phyloP scores from a whole-genome alignment of 2,329 filamentous ascomycete species.

The Trichoderma cornu-damae region DNA sequence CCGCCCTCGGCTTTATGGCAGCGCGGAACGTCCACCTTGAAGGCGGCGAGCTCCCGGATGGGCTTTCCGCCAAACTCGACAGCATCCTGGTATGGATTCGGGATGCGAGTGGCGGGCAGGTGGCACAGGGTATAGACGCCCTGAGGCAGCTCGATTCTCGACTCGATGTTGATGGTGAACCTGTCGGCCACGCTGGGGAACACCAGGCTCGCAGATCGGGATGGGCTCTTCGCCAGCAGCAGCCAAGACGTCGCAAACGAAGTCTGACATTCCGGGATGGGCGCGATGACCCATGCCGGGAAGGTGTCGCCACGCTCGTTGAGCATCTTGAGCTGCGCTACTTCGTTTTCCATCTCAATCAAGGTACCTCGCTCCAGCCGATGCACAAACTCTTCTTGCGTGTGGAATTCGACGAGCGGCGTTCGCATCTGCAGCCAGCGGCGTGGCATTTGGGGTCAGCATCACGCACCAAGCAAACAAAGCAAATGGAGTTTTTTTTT shows the following conservation, averaged over 20 bases:
- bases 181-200: slow-evolving; percentile 29
- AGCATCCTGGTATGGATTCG: slow-evolving; percentile 31
- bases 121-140: slow-evolving; percentile 26
- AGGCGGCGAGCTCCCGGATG: slow-evolving; percentile 27
- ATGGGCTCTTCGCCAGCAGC: slow-evolving; percentile 28
- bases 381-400: slow-evolving; percentile 25
- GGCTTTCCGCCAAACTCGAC: neutral
- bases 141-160: slow-evolving; percentile 20
- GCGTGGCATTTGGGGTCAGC: neutral
- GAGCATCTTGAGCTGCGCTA: slow-evolving; percentile 23
- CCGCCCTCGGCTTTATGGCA: slow-evolving; percentile 28
- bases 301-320: slow-evolving; percentile 26
- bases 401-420: slow-evolving; percentile 23
- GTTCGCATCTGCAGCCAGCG: neutral
- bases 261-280: slow-evolving; percentile 28
- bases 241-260: slow-evolving; percentile 32
- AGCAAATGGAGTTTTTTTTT: no score
- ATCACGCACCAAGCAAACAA: neutral
- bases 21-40: slow-evolving; percentile 33
- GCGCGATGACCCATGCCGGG: slow-evolving; percentile 30
- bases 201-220: slow-evolving; percentile 16
- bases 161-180: slow-evolving; percentile 29
- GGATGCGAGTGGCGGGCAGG: slow-evolving; percentile 26
- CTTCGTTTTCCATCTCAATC: slow-evolving; percentile 34
- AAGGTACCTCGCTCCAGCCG: slow-evolving; percentile 31